Conservation (phyloP, 208 protist species). For the Strigomonas culicis region DNA sequence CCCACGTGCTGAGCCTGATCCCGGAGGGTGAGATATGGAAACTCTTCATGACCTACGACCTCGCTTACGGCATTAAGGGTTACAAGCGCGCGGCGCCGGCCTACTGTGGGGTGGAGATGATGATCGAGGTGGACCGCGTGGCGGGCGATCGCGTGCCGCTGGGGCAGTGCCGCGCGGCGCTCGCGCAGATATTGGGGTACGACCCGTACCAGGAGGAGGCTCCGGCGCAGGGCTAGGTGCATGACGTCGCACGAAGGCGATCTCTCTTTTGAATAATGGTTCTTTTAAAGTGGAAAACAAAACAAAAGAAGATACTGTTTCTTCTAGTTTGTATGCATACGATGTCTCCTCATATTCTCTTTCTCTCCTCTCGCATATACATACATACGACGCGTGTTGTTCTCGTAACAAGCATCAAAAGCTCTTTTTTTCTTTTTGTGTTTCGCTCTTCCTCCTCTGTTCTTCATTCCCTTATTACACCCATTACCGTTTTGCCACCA, state of each 20-base stretch:
- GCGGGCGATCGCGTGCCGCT: conserved; percentile 7
- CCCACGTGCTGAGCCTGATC: conserved; percentile 38
- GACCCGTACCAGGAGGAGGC: conserved; percentile 15
- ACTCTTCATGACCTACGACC: conserved; percentile 30
- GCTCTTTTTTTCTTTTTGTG: neutral
- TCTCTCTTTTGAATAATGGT: no score
- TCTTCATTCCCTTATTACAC: conserved; percentile 1
- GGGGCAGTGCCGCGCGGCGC: neutral
- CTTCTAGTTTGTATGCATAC: neutral
- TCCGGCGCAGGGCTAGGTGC: neutral
- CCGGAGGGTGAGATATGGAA: conserved; percentile 48
- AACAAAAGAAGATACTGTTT: conserved; percentile 1
- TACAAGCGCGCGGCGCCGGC: neutral
- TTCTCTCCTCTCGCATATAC: no score
- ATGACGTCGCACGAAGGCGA: neutral
- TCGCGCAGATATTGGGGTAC: conserved; percentile 17
- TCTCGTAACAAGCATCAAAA: no score
- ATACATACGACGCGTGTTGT: no score
- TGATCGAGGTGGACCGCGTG: conserved; percentile 34
- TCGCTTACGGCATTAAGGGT: conserved; percentile 32
- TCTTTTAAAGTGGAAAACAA: neutral
- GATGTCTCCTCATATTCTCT: no score
- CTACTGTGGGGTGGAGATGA: conserved; percentile 14
- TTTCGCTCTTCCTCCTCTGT: neutral
- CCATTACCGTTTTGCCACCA: conserved; percentile 3